Evolutionary conservation across 2,329 filamentous ascomycete genomes (phyloP).

Genomic region (Fusarium pseudograminearum): DNA sequence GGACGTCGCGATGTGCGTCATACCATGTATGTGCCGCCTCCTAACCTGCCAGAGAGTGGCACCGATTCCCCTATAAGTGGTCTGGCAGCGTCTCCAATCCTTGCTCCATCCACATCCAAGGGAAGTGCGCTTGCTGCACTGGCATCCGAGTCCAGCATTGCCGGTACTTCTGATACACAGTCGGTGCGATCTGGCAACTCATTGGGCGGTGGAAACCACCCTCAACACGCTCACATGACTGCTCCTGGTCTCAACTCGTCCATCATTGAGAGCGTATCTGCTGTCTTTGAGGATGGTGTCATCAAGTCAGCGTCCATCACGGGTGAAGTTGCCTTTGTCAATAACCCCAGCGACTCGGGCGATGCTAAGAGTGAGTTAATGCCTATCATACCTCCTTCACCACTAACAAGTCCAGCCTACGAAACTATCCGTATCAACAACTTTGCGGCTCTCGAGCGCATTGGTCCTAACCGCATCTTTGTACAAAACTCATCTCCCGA

Average conservation of each 20-base stretch:
- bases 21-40: conserved; percentile 81
- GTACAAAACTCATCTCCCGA: conserved; percentile 75
- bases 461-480: conserved; percentile 93
- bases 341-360: conserved; percentile 68
- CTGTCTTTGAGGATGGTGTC: conserved; percentile 80
- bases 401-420: conserved; percentile 55
- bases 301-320: conserved; percentile 79
- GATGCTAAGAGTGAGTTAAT: conserved; percentile 61
- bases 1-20: conserved; percentile 93
- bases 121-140: conserved; percentile 64
- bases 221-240: conserved; percentile 84
- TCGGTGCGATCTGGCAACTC: conserved; percentile 92
- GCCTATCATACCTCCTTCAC: too few species aligned
- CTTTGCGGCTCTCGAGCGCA: conserved; percentile 87
- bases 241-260: conserved; percentile 86
- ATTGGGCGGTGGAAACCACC: conserved; percentile 74
- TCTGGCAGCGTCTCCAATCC: conserved; percentile 39
- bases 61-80: conserved; percentile 40
- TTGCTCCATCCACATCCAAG: conserved; percentile 44
- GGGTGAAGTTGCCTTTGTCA: conserved; percentile 90
- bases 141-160: conserved; percentile 71
- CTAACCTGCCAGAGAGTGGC: conserved; percentile 52
- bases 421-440: conserved; percentile 87
- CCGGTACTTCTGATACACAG: conserved; percentile 81
- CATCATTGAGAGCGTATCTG: conserved; percentile 91